phyloP scores from a whole-genome alignment of 108 stramenopile species.

The Aurantiochytrium sp. region DNA sequence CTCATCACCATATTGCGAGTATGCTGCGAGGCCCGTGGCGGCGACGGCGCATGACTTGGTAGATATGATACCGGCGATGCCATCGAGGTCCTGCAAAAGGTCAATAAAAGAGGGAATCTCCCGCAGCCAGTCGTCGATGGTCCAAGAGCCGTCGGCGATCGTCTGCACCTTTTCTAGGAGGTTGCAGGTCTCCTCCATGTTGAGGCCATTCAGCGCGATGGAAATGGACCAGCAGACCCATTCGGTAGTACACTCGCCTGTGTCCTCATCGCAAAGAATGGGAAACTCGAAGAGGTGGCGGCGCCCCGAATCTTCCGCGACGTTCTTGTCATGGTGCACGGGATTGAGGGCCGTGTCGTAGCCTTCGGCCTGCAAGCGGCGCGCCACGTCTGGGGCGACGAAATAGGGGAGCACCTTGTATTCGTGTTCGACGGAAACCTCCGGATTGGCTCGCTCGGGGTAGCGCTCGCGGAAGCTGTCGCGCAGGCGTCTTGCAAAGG shows the following conservation, averaged over 20 bases:
- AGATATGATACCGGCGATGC: background rate
- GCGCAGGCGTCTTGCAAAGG: background rate
- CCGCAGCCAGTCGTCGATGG: background rate
- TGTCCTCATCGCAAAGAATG: background rate
- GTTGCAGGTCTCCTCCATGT: slow-evolving; percentile 22
- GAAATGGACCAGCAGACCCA: slow-evolving; percentile 11
- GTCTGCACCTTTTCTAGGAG: background rate
- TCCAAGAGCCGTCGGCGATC: slow-evolving; percentile 5
- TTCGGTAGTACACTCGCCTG: background rate
- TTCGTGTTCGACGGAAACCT: background rate
- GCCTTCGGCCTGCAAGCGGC: background rate
- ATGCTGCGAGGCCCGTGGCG: background rate
- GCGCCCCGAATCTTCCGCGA: background rate
- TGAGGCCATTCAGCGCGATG: background rate
- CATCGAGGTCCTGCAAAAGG: background rate
- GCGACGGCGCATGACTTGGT: background rate
- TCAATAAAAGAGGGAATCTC: slow-evolving; percentile 10
- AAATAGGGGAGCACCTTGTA: background rate
- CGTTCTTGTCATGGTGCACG: background rate
- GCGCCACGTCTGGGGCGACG: background rate
- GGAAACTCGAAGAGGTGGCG: background rate
- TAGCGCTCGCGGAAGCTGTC: background rate
- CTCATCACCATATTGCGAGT: background rate
- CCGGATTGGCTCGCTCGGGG: background rate
- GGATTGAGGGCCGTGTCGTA: background rate